Conservation (phyloP, 805 yeast species). For the Crinitomyces ghanaensis region DNA sequence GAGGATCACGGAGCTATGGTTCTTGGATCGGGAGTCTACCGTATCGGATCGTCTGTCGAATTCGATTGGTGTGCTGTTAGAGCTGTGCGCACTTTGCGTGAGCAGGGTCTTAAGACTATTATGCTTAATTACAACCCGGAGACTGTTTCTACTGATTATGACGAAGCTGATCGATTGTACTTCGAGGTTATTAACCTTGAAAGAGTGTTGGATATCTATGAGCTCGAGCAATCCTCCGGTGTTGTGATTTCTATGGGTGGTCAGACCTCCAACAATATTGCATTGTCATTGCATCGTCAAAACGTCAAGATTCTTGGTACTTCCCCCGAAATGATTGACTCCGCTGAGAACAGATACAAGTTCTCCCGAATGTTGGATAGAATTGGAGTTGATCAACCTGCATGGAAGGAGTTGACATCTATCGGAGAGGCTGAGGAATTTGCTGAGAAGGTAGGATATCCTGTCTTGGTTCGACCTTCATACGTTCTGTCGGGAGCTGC, state of each 20-base stretch:
- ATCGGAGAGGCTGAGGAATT: slow-evolving; percentile 84
- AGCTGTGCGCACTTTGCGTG: slow-evolving; percentile 87
- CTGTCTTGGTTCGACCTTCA: slow-evolving; percentile 95
- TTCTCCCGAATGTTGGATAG: slow-evolving; percentile 94
- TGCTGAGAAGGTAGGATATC: slow-evolving; percentile 84
- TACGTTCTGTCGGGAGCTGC: slow-evolving; percentile 98
- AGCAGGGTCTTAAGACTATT: slow-evolving; percentile 76
- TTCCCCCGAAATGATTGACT: slow-evolving; percentile 95
- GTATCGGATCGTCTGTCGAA: slow-evolving; percentile 98
- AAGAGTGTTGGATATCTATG: slow-evolving; percentile 89
- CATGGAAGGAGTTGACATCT: slow-evolving; percentile 96
- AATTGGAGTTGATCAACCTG: slow-evolving; percentile 97
- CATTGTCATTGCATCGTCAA: slow-evolving; percentile 83
- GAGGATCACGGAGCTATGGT: slow-evolving; percentile 93
- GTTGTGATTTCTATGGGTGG: slow-evolving; percentile 98
- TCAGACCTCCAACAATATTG: slow-evolving; percentile 95
- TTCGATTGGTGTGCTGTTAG: slow-evolving; percentile 99
- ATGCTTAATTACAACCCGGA: slow-evolving; percentile 98
- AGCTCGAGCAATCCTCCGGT: slow-evolving; percentile 80
- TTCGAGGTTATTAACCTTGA: slow-evolving; percentile 92
- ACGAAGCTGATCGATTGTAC: slow-evolving; percentile 93
- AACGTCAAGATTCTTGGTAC: slow-evolving; percentile 94
- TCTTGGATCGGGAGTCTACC: slow-evolving; percentile 94
- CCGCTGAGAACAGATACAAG: slow-evolving; percentile 96
- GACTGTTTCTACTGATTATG: slow-evolving; percentile 97